phyloP scores from a whole-genome alignment of 2,329 filamentous ascomycete species.

The Coleophoma cylindrospora region DNA sequence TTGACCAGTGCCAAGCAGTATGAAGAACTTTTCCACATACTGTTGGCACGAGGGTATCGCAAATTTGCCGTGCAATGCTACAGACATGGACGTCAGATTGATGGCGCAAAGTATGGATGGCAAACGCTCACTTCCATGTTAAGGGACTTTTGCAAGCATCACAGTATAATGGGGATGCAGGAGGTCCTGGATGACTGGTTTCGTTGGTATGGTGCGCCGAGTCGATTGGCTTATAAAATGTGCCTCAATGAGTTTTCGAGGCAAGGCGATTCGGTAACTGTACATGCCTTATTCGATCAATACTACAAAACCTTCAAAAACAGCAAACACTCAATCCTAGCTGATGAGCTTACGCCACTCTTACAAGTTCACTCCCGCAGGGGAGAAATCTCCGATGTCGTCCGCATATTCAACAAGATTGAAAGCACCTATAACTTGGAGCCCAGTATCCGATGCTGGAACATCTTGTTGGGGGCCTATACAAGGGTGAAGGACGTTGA shows the following conservation, averaged over 20 bases:
- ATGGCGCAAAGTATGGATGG: not conserved
- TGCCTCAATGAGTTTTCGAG: conserved; percentile 36
- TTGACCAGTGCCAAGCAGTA: not conserved
- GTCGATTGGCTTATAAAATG: conserved; percentile 21
- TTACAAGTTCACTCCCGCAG: conserved; percentile 67
- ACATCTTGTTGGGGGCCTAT: conserved; percentile 70
- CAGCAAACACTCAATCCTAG: conserved; percentile 3
- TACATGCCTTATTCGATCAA: conserved; percentile 38
- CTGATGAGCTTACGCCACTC: conserved; percentile 43
- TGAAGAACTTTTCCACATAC: too few relatives aligned
- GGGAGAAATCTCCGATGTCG: conserved; percentile 56
- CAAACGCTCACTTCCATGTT: conserved; percentile 23
- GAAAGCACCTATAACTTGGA: conserved; percentile 44
- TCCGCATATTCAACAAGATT: conserved; percentile 60
- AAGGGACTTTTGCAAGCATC: conserved; percentile 21
- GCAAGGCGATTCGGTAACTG: conserved; percentile 37
- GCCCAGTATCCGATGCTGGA: conserved; percentile 64
- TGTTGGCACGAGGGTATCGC: not conserved
- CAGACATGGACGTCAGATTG: conserved; percentile 11
- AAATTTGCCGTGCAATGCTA: conserved; percentile 17
- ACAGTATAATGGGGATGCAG: conserved; percentile 29
- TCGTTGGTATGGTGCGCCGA: conserved; percentile 21
- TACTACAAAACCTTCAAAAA: conserved; percentile 15
- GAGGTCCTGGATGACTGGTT: conserved; percentile 31
- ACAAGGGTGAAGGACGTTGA: conserved; percentile 60